A percentile compares a stretch with the other conserved stretches of the same genome.
These are phyloP conservation scores for Coemansia sp. DNA, from an alignment of 192 early-diverging fungal genomes.

Conservation along the genomic window DNA sequence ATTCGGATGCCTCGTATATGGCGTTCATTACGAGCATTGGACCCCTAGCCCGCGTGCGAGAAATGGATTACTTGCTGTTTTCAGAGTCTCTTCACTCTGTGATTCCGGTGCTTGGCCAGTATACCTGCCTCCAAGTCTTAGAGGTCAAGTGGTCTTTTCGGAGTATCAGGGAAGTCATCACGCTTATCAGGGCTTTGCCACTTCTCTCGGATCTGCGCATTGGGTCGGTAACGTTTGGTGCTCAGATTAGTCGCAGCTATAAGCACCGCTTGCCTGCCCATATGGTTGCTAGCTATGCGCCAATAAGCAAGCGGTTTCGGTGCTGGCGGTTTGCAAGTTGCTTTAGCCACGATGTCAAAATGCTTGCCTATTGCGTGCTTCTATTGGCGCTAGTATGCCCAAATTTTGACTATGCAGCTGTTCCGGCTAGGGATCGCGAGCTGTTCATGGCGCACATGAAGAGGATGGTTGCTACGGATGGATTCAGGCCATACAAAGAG, in stretches of 20 bases:
- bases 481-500: neutral
- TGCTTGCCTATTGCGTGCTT: no score
- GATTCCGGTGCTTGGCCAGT: neutral
- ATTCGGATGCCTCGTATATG: neutral
- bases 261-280: neutral
- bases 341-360: no score
- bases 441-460: no score
- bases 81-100: neutral
- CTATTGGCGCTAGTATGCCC: neutral
- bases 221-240: neutral
- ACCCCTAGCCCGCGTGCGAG: neutral
- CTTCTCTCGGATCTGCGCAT: neutral
- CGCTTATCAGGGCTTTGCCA: neutral
- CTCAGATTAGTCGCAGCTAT: neutral
- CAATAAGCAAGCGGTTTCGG: neutral
- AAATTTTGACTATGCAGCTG: neutral
- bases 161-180: no score
- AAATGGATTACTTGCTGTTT: neutral
- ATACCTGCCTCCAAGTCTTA: neutral
- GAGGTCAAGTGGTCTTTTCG: no score
- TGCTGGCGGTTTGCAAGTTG: no score
- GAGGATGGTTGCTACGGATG: neutral
- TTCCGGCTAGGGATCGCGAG: no score
- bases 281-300: neutral
- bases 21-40: neutral